Conservation (phyloP, 139 green algal genomes). For the Micractinium conductrix region DNA sequence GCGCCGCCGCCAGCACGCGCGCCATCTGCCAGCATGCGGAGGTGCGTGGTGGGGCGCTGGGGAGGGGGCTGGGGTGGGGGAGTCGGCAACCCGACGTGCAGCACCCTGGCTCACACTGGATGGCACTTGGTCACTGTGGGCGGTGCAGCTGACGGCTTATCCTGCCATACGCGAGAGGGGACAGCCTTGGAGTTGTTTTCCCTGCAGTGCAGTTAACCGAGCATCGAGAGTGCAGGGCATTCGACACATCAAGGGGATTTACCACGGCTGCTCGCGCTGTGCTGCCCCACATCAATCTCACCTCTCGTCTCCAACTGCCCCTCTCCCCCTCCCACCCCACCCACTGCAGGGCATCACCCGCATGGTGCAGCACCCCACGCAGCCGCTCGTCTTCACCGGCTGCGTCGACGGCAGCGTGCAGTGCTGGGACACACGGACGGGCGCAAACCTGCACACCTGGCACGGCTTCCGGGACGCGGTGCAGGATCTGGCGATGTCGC, state of each 20-base stretch:
- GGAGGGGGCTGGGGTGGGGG: too few relatives aligned
- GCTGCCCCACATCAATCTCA: too few relatives aligned
- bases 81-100: too few relatives aligned
- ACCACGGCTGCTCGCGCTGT: too few relatives aligned
- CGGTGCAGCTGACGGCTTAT: too few relatives aligned
- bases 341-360: conserved; percentile 62
- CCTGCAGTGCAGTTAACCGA: not conserved
- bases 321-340: not conserved
- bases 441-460: conserved; percentile 52
- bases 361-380: conserved; percentile 64
- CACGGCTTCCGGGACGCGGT: conserved; percentile 70
- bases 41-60: conserved; percentile 33
- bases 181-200: not conserved
- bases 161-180: too few relatives aligned
- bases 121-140: too few relatives aligned
- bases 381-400: conserved; percentile 77
- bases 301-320: too few relatives aligned
- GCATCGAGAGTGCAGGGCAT: too few relatives aligned
- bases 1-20: conserved; percentile 34
- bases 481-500: conserved; percentile 72
- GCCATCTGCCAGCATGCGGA: conserved; percentile 71
- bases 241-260: too few relatives aligned
- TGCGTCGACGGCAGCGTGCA: conserved; percentile 83
- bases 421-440: conserved; percentile 82
- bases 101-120: too few relatives aligned